Evolutionary conservation across 164 flowering plant genomes (phyloP).

Genomic region (Umbellularia californica): DNA sequence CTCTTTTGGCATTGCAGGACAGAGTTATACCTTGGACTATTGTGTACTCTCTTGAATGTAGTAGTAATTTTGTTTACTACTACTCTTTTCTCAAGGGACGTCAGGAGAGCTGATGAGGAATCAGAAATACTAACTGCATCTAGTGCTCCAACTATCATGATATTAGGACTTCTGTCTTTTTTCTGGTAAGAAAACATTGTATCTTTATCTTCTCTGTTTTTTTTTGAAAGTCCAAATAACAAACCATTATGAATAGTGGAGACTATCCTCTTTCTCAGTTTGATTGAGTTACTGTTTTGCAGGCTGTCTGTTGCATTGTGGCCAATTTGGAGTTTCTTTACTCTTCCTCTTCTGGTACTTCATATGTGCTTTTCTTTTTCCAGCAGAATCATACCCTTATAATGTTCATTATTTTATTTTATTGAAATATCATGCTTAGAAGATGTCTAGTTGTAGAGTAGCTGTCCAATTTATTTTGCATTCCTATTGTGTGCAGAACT

Average conservation of each 20-base stretch:
- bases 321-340: constrained; percentile 93
- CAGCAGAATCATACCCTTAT: not conserved
- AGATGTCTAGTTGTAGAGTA: not conserved
- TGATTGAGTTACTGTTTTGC: constrained; percentile 24
- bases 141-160: constrained; percentile 51
- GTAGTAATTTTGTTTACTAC: constrained; percentile 43
- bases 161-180: constrained; percentile 68
- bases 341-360: constrained; percentile 83
- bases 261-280: constrained; percentile 3
- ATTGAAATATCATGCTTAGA: not conserved
- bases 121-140: constrained; percentile 60
- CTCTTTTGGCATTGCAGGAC: constrained; percentile 35
- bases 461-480: not conserved
- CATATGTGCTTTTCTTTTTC: too few species aligned
- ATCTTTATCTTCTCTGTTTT: not conserved
- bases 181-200: constrained; percentile 51
- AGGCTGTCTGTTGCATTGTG: constrained; percentile 81
- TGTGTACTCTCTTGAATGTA: constrained; percentile 46
- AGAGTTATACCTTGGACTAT: constrained; percentile 71
- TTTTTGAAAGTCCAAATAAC: not conserved
- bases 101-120: constrained; percentile 58
- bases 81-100: constrained; percentile 46
- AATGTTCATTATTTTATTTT: too few species aligned
- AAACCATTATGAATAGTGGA: not conserved
- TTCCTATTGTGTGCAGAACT: not conserved